Base-by-base conservation (phyloP, 352 stramenopile genomes). In the Phytopythium kandeliae region DNA sequence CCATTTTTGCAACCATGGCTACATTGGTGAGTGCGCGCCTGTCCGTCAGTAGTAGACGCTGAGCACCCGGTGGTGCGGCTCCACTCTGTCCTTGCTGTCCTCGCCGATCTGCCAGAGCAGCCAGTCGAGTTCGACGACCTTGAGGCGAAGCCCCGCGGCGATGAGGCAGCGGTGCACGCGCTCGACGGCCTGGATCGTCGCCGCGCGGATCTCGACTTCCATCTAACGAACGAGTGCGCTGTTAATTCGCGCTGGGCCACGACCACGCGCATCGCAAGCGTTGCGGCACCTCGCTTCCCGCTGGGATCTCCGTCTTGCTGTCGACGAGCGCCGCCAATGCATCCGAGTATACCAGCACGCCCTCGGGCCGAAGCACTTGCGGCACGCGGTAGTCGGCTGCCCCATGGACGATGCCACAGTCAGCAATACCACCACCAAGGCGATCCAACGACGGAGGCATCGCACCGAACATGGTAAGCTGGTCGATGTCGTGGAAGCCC, bases 21-120 rank as follows among this genome's bases (percentile, higher is more conserved):
- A n/a, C n/a, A n/a, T n/a, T n/a, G n/a, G n/a, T n/a, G n/a, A n/a
- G n/a, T n/a, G n/a, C n/a, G n/a, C n/a, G n/a, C n/a, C n/a, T n/a
- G n/a, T n/a, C n/a, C n/a, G n/a, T n/a, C n/a, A 96, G 51, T 96
- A 96, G 61, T 90, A 96, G 26, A 92, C 74, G 41, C 77, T 95
- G 21, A 85, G 70, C 37, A 81, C 93, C 43, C 83, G 77, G 60
- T 96, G 86, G 59, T 96, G 81, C 26, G 80, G 77, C 48, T 72
- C 54, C 36, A 95, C 56, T n/a, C 54, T n/a, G 25, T 92, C 69
- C 49, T 92, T 95, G 54, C 59, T 71, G 48, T 80, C 58, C 45
- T 96, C 86, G 3, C 86, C 86, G 55, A 82, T 83, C 55, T 95
- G 78, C 86, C 86, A 96, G 9, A 96, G 63, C 25, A 92, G 54